phyloP scores from a whole-genome alignment of 1,139 yeast genomes.

The Geotrichum restrictum region DNA sequence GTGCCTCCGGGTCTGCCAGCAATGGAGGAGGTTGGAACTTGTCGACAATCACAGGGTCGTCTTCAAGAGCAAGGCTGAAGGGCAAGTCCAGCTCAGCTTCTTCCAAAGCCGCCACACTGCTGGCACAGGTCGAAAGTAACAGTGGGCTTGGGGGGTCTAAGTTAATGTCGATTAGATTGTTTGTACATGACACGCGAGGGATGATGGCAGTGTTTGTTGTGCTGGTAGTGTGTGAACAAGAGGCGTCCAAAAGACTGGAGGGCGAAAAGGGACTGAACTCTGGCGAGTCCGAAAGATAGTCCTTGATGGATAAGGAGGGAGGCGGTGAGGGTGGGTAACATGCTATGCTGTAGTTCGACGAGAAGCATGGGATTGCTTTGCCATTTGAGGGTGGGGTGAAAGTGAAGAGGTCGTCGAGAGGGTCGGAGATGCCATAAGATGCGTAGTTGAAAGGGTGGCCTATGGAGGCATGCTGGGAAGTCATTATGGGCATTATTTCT shows the following conservation, averaged over 20 bases:
- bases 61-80: conserved; percentile 20
- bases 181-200: conserved; percentile 16
- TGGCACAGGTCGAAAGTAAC: conserved; percentile 21
- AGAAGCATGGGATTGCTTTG: too few species aligned
- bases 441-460: too few species aligned
- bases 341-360: too few species aligned
- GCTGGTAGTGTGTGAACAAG: too few species aligned
- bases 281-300: too few species aligned
- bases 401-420: too few species aligned
- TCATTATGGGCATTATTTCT: too few species aligned
- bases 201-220: neutral
- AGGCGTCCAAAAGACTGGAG: neutral
- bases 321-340: neutral
- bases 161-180: conserved; percentile 27
- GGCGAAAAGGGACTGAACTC: neutral
- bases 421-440: too few species aligned
- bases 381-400: too few species aligned
- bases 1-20: conserved; percentile 32
- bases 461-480: too few species aligned
- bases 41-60: conserved; percentile 27
- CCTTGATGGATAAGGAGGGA: neutral
- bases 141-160: conserved; percentile 29
- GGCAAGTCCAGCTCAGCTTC: neutral
- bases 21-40: conserved; percentile 30
- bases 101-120: neutral